phyloP scores from a whole-genome alignment of 192 early-diverging fungal species.

The Powellomyces hirtus region DNA sequence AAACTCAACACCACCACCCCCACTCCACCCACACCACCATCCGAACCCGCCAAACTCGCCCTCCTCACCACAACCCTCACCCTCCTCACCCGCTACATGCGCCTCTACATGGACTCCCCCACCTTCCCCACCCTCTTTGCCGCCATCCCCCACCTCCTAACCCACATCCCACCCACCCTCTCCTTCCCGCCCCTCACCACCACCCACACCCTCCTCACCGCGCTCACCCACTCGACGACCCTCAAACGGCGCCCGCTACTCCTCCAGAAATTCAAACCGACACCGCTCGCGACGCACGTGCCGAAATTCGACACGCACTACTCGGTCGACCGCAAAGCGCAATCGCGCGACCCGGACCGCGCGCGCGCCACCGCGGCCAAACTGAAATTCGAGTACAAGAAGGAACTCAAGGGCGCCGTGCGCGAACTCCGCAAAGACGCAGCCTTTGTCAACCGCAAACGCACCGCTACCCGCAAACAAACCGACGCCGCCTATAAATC shows the following conservation, averaged over 20 bases:
- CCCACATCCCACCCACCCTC: background rate
- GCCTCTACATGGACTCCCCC: slow-evolving; percentile 23
- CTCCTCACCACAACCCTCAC: slow-evolving; percentile 16
- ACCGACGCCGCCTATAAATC: slow-evolving; percentile 82
- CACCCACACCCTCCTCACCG: slow-evolving; percentile 9
- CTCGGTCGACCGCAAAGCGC: slow-evolving; percentile 68
- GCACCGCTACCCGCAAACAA: slow-evolving; percentile 63
- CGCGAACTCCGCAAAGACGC: slow-evolving; percentile 95
- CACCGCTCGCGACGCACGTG: slow-evolving; percentile 80
- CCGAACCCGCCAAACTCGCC: slow-evolving; percentile 20
- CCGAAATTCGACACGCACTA: slow-evolving; percentile 93
- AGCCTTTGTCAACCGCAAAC: slow-evolving; percentile 77
- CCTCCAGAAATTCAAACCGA: slow-evolving; percentile 80
- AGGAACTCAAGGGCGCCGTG: slow-evolving; percentile 91
- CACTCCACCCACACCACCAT: too few species aligned
- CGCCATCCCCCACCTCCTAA: slow-evolving; percentile 22
- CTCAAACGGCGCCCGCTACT: slow-evolving; percentile 65
- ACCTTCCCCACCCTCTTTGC: slow-evolving; percentile 37
- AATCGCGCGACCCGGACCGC: slow-evolving; percentile 74
- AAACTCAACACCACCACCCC: background rate
- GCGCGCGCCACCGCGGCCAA: slow-evolving; percentile 74
- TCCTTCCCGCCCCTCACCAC: background rate
- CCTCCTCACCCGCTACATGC: slow-evolving; percentile 20
- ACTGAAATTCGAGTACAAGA: slow-evolving; percentile 78
- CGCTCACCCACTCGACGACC: slow-evolving; percentile 9